Conservation (phyloP, 768 basidiomycete genomes). For the Pilatotrama ljubarskyi region DNA sequence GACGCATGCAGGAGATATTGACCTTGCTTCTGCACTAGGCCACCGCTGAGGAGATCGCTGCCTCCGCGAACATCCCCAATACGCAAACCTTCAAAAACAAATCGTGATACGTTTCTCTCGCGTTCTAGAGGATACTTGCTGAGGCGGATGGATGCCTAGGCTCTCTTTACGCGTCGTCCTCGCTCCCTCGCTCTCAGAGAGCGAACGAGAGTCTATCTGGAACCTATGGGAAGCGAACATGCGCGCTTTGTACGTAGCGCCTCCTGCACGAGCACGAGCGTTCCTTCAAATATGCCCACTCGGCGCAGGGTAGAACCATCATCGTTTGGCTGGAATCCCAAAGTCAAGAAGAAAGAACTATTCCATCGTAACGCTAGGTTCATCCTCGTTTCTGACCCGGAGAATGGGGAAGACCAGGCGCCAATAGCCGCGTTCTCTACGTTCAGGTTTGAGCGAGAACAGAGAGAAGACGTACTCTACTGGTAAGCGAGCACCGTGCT, state of each 20-base stretch:
- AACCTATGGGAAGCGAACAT: slow-evolving; percentile 56
- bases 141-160: not conserved
- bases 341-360: slow-evolving; percentile 17
- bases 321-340: slow-evolving; percentile 24
- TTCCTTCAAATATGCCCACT: not conserved
- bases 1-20: not conserved
- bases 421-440: slow-evolving; percentile 46
- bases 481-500: no score
- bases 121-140: no score
- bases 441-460: slow-evolving; percentile 78
- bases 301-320: slow-evolving; percentile 8
- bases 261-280: not conserved
- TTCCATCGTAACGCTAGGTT: slow-evolving; percentile 20
- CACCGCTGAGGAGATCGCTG: not conserved
- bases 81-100: not conserved
- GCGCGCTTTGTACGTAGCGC: slow-evolving; percentile 37
- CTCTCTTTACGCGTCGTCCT: not conserved
- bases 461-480: slow-evolving; percentile 60
- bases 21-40: not conserved
- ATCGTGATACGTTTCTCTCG: not conserved
- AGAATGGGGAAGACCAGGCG: slow-evolving; percentile 5
- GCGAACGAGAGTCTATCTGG: slow-evolving; percentile 52
- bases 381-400: slow-evolving; percentile 1
- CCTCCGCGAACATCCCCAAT: not conserved
- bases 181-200: slow-evolving; percentile 36